These are phyloP conservation scores for Trypanosoma melophagium DNA, from an alignment of 208 protist species.

Conservation along the genomic window DNA sequence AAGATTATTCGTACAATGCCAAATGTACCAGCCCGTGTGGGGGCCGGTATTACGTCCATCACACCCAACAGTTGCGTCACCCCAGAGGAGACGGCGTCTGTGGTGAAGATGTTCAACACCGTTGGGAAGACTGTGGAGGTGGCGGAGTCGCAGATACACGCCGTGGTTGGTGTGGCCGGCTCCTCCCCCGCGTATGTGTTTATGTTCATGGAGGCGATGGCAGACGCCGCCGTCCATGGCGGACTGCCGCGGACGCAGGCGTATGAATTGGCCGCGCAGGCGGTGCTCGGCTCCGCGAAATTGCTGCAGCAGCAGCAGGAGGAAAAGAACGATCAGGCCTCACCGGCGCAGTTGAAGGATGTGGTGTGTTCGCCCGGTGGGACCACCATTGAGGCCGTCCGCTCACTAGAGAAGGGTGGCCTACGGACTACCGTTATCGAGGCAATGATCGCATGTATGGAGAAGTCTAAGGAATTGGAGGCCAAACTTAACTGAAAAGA, in stretches of 20 bases:
- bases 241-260: conserved; percentile 88
- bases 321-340: not conserved
- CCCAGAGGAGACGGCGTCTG: conserved; percentile 36
- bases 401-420: conserved; percentile 89
- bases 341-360: conserved; percentile 87
- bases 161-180: conserved; percentile 94
- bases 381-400: conserved; percentile 95
- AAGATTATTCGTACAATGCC: conserved; percentile 95
- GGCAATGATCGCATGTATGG: conserved; percentile 88
- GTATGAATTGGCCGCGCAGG: conserved; percentile 89
- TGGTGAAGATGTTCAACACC: conserved; percentile 63
- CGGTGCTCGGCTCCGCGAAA: conserved; percentile 90
- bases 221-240: conserved; percentile 93
- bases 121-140: conserved; percentile 74
- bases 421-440: conserved; percentile 91
- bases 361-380: conserved; percentile 93
- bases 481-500: conserved; percentile 23
- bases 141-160: conserved; percentile 78
- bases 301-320: conserved; percentile 84
- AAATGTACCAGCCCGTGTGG: conserved; percentile 90
- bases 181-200: conserved; percentile 96
- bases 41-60: conserved; percentile 67
- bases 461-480: conserved; percentile 89
- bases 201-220: conserved; percentile 95
- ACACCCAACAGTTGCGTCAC: conserved; percentile 48